These are phyloP conservation scores for Mycena rosella DNA, from an alignment of 768 basidiomycete genomes.

Conservation along the genomic window DNA sequence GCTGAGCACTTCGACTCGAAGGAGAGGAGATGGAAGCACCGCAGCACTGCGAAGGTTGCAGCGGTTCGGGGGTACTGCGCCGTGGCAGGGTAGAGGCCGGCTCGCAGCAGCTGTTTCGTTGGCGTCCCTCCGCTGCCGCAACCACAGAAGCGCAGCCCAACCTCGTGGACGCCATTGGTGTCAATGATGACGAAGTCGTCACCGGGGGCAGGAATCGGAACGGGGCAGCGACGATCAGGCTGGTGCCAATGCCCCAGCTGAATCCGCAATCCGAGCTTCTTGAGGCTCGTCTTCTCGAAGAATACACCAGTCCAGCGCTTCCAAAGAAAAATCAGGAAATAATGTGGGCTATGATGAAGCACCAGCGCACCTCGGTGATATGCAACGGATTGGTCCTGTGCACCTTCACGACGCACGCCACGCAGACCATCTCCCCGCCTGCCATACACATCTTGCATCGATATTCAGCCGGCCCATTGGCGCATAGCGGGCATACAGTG, in stretches of 20 bases:
- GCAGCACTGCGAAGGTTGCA: not conserved
- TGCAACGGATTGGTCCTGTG: not conserved
- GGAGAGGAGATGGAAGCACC: not conserved
- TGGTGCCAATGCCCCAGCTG: not conserved
- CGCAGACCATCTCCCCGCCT: not conserved
- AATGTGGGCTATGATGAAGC: too few relatives aligned
- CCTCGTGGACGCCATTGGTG: not conserved
- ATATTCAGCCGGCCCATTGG: not conserved
- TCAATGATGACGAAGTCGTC: not conserved
- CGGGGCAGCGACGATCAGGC: not conserved
- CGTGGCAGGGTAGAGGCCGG: not conserved
- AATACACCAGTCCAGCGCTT: too few relatives aligned
- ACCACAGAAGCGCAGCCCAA: not conserved
- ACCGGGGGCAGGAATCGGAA: not conserved
- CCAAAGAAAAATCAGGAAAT: too few relatives aligned
- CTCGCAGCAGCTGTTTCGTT: not conserved
- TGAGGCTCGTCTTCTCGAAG: not conserved
- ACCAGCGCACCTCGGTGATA: not conserved
- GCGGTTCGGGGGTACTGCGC: not conserved
- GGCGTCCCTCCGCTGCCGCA: not conserved
- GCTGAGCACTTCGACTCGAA: not conserved
- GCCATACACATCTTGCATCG: not conserved
- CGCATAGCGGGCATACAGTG: not conserved
- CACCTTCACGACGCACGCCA: not conserved
- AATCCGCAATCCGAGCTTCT: not conserved